These are phyloP conservation scores for Ophiorrhiza pumila DNA, from an alignment of 257 asterid species.

Conservation along the genomic window DNA sequence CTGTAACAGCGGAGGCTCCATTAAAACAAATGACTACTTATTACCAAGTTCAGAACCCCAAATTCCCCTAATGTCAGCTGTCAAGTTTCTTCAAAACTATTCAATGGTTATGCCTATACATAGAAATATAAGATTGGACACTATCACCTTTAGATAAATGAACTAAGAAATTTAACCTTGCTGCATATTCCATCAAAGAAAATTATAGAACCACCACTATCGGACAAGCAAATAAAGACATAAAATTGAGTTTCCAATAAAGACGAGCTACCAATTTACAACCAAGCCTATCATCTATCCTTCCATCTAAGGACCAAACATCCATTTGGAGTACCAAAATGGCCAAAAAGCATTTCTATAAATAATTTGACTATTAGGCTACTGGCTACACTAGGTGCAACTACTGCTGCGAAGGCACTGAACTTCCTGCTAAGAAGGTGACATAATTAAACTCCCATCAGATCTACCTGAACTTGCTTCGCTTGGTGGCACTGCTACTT, in stretches of 20 bases:
- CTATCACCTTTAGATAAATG: neutral
- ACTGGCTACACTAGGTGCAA: constrained; percentile 9
- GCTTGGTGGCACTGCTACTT: constrained; percentile 37
- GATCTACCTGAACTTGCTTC: constrained; percentile 49
- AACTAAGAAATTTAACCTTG: neutral
- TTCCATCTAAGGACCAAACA: neutral
- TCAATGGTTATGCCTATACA: neutral
- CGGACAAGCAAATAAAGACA: neutral
- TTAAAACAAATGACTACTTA: too few species aligned
- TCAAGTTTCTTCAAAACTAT: neutral
- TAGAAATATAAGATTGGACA: neutral
- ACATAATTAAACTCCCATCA: neutral
- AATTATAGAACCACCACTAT: neutral
- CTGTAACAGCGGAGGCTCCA: too few species aligned
- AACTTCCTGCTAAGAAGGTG: neutral
- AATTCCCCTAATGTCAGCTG: neutral
- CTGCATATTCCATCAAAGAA: neutral
- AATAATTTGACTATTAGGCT: constrained; percentile 4
- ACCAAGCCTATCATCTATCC: neutral
- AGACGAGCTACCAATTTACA: constrained; percentile 18
- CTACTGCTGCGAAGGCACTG: constrained; percentile 4
- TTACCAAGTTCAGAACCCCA: neutral
- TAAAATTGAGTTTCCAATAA: neutral
- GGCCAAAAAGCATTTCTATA: neutral
- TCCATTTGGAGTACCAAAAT: neutral